A percentile compares a stretch with the other conserved stretches of the same genome.
phyloP scores from a whole-genome alignment of 371 early-diverging fungal species.

The Saksenaea oblongispora region DNA sequence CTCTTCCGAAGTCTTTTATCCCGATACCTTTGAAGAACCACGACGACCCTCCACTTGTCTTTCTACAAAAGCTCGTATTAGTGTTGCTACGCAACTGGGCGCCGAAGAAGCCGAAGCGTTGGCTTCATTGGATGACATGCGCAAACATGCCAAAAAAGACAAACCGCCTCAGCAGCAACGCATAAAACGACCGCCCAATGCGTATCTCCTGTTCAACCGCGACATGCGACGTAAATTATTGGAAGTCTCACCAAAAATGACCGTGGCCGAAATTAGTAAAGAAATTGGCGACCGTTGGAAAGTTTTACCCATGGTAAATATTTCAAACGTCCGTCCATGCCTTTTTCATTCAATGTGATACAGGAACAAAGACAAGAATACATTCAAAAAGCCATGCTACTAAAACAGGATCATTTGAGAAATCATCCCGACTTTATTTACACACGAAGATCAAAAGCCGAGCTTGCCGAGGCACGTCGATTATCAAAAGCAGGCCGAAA shows the following conservation, averaged over 20 bases:
- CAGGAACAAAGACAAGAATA: slow-evolving; percentile 40
- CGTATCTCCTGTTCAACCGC: slow-evolving; percentile 62
- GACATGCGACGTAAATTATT: slow-evolving; percentile 59
- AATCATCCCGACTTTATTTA: slow-evolving; percentile 64
- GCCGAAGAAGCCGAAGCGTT: slow-evolving; percentile 14
- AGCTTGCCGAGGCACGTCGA: slow-evolving; percentile 52
- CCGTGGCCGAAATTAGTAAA: slow-evolving; percentile 59
- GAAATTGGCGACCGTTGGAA: slow-evolving; percentile 61
- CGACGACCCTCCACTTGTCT: not conserved
- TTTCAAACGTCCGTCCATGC: not conserved
- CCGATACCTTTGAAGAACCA: not conserved
- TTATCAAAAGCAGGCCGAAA: slow-evolving; percentile 24
- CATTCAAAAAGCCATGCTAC: slow-evolving; percentile 37
- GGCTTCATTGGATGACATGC: slow-evolving; percentile 16
- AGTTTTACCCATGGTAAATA: slow-evolving; percentile 26
- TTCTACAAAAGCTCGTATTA: slow-evolving; percentile 2
- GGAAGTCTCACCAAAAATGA: slow-evolving; percentile 55
- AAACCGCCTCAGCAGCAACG: slow-evolving; percentile 20
- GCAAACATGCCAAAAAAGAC: slow-evolving; percentile 9
- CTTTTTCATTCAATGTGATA: not conserved
- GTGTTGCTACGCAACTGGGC: slow-evolving; percentile 14
- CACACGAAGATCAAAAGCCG: slow-evolving; percentile 62
- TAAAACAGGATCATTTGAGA: slow-evolving; percentile 62
- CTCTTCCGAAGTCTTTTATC: not conserved
- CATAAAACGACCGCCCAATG: slow-evolving; percentile 66